phyloP scores from a whole-genome alignment of 164 flowering plant species.

The Echeveria elegans region DNA sequence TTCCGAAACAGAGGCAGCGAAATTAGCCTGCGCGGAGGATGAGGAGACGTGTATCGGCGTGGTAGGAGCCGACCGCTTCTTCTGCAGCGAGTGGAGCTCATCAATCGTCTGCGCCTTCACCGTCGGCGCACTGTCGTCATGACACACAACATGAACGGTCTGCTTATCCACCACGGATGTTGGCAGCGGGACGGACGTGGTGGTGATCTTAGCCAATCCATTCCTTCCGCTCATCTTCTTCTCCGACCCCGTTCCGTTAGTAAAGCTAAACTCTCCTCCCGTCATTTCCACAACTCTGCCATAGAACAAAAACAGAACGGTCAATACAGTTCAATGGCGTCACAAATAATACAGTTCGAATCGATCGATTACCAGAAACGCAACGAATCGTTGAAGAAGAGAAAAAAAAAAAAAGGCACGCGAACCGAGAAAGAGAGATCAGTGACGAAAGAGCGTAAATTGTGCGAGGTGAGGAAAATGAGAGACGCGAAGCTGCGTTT shows the following conservation, averaged over 20 bases:
- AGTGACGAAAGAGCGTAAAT: too few species aligned
- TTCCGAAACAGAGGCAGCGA: neutral
- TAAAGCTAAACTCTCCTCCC: neutral
- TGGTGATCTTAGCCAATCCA: neutral
- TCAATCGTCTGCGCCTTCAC: neutral
- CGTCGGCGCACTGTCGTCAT: neutral
- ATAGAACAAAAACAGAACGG: too few species aligned
- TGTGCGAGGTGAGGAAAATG: too few species aligned
- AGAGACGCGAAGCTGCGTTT: too few species aligned
- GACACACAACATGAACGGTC: neutral
- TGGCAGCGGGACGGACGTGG: neutral
- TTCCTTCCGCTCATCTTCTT: neutral
- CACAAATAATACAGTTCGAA: too few species aligned
- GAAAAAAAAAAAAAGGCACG: too few species aligned
- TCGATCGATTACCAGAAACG: too few species aligned
- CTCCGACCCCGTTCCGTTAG: neutral
- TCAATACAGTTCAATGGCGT: too few species aligned
- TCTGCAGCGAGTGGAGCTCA: neutral
- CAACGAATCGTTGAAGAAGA: too few species aligned
- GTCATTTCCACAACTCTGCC: neutral
- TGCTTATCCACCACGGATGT: neutral
- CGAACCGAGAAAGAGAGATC: too few species aligned
- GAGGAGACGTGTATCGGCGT: neutral
- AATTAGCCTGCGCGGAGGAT: neutral
- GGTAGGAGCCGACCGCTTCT: neutral